Base-by-base conservation (phyloP, 2,329 filamentous ascomycete species). In the Diplodia intermedia region DNA sequence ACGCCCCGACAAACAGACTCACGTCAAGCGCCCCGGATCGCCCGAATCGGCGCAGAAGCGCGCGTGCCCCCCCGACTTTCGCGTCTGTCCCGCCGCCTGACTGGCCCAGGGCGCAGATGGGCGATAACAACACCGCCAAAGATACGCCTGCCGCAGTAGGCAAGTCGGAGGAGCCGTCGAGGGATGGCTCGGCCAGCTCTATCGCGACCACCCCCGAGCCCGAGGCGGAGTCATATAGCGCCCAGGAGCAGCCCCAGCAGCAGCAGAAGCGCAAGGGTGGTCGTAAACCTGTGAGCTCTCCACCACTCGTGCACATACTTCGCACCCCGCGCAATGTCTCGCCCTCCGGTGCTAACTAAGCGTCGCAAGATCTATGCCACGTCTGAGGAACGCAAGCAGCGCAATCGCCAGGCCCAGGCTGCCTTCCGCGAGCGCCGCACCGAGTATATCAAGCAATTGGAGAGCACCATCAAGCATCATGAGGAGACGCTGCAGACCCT, bases 391-490 rank as follows among this genome's bases (percentile, higher is more conserved):
- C 90, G 95, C 76, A 98, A 99, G 84, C 95, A 98, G 82, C 89
- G 95, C 72, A 99, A 99, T 78, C 86, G 95, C 74, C 95, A 98
- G 83, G 95, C 95, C 57, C 95, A 99, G 82, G 95, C 95, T 67
- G 95, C 95, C 68, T 99, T 99, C 77, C 90, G 95, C 73, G 95
- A 99, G 82, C 91, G 95, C 72, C 90, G 95, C 69, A 98, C 94
- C 67, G 95, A 99, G 84, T 99, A 99, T 80, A 99, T 99, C 83
- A 98, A 98, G 83, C 95, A 99, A 80, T 87, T 99, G 31, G 95
- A 99, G 82, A 93, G 94, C 74, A 97, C 94, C 67, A 98, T 99
- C 81, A 94, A 95, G 76, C 92, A 95, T 73, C 94, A 98, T 85
- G 95, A 99, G 82, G 93, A 96, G 75, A 94, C 93, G 74, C 85